Evolutionary conservation across 257 asterid species (phyloP).

Genomic region (Jasminum sambac): DNA sequence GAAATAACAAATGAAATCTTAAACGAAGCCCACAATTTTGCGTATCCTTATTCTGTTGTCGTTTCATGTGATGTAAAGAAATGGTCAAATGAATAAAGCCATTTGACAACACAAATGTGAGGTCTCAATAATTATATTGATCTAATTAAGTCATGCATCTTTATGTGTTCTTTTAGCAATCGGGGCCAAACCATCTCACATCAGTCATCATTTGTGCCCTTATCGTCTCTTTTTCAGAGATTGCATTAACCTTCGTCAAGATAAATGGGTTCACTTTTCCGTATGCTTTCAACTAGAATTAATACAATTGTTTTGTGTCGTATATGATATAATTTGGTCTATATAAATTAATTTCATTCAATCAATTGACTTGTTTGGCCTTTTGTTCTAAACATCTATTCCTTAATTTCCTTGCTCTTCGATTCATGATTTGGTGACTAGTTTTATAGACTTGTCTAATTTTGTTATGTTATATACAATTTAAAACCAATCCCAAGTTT

Average conservation of each 20-base stretch:
- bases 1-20: background rate
- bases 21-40: background rate
- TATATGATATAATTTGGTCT: background rate
- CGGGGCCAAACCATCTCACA: background rate
- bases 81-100: slow-evolving; percentile 2
- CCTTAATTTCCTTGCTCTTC: background rate
- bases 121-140: slow-evolving; percentile 28
- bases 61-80: background rate
- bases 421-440: background rate
- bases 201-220: slow-evolving; percentile 28
- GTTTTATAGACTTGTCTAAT: too few species aligned
- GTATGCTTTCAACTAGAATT: slow-evolving; percentile 27
- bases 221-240: slow-evolving; percentile 29
- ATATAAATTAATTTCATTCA: slow-evolving; percentile 20
- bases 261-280: slow-evolving; percentile 29
- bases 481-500: too few species aligned
- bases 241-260: slow-evolving; percentile 28
- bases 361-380: slow-evolving; percentile 21
- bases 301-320: slow-evolving; percentile 23
- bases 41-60: slow-evolving; percentile 32
- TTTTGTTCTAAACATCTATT: background rate
- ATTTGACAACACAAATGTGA: background rate
- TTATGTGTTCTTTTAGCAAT: background rate
- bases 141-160: slow-evolving; percentile 28
- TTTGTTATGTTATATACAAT: too few species aligned